phyloP scores from a whole-genome alignment of 2,329 filamentous ascomycete genomes.

The Chaetomium globosum region DNA sequence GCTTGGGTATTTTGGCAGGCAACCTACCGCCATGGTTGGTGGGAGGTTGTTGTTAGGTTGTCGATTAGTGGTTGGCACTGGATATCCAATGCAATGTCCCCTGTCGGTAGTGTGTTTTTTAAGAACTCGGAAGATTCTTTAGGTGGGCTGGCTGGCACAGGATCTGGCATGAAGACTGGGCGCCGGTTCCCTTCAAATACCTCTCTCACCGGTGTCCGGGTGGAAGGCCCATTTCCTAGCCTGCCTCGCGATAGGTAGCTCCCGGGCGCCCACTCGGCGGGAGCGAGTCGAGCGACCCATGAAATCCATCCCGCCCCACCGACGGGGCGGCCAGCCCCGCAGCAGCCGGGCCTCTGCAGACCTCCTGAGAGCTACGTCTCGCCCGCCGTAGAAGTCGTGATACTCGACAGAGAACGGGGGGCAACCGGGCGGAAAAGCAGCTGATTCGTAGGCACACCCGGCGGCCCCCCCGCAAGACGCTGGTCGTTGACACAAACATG shows the following conservation, averaged over 20 bases:
- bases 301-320: slow-evolving; percentile 18
- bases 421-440: background rate
- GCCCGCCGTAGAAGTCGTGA: slow-evolving; percentile 16
- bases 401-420: slow-evolving; percentile 18
- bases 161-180: slow-evolving; percentile 5
- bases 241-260: slow-evolving; percentile 11
- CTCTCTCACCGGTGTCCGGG: slow-evolving; percentile 15
- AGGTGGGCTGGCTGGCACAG: background rate
- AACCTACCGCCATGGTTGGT: slow-evolving; percentile 33
- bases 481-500: slow-evolving; percentile 19
- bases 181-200: slow-evolving; percentile 18
- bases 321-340: slow-evolving; percentile 20
- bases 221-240: slow-evolving; percentile 14
- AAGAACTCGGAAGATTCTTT: background rate
- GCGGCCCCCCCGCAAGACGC: slow-evolving; percentile 24
- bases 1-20: background rate
- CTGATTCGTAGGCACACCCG: slow-evolving; percentile 19
- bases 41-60: background rate
- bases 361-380: slow-evolving; percentile 1
- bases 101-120: background rate
- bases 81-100: background rate
- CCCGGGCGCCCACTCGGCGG: background rate
- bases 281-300: background rate
- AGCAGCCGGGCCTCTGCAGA: slow-evolving; percentile 23
- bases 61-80: background rate